A percentile compares a stretch with the other conserved stretches of the same genome.
Conservation (phyloP, 106 monocot species). For the Dioscorea alata region DNA sequence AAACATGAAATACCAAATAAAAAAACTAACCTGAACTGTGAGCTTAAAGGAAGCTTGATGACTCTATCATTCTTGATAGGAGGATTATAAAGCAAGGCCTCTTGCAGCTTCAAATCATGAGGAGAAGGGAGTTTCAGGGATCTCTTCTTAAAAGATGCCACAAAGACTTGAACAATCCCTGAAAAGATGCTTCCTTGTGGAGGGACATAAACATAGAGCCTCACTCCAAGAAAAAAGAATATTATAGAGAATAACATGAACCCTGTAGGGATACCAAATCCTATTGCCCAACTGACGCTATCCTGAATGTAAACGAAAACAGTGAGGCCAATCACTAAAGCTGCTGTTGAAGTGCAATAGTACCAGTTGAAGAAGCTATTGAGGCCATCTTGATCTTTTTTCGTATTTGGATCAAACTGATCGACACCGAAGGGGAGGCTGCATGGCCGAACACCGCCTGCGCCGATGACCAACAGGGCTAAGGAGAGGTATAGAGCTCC, state of each 20-base stretch:
- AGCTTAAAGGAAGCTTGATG: conserved; percentile 24
- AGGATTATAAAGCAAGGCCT: conserved; percentile 24
- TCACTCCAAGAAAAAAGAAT: neutral
- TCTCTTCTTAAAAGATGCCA: conserved; percentile 4
- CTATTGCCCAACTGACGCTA: conserved; percentile 6
- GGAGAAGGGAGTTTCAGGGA: neutral
- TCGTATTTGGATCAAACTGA: neutral
- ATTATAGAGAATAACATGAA: conserved; percentile 10
- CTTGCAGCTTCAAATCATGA: neutral
- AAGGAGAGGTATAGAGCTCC: neutral
- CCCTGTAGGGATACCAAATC: conserved; percentile 7
- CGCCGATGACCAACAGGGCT: neutral
- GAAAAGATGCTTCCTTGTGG: conserved; percentile 14
- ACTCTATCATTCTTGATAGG: neutral
- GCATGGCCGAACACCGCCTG: conserved; percentile 1
- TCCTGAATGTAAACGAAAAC: conserved; percentile 7
- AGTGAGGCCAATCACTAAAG: neutral
- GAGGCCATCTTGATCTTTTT: neutral
- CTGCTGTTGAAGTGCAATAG: conserved; percentile 9
- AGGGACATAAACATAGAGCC: conserved; percentile 7
- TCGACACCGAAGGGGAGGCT: conserved; percentile 3
- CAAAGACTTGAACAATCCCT: conserved; percentile 11
- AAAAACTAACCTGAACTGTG: conserved; percentile 31
- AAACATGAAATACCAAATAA: neutral
- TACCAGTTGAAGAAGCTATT: conserved; percentile 21